Conservation (phyloP, 371 early-diverging fungal genomes). For the Thermomucor indicae-seudaticae region DNA sequence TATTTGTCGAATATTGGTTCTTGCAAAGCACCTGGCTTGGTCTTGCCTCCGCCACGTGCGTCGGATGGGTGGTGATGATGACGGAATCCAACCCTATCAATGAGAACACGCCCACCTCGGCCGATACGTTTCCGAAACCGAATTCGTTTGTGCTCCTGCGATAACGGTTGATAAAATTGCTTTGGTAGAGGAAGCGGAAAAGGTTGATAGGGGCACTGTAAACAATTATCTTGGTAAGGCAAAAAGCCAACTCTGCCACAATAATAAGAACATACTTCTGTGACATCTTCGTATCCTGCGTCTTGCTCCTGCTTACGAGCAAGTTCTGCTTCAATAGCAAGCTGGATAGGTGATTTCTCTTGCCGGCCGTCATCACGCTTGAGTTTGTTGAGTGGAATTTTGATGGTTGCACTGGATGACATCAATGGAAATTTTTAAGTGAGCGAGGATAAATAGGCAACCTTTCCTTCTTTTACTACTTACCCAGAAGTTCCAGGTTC, state of each 20-base stretch:
- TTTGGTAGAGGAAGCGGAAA: constrained; percentile 37
- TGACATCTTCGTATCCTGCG: constrained; percentile 53
- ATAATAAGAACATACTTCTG: constrained; percentile 27
- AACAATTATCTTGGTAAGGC: neutral
- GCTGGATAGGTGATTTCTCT: constrained; percentile 38
- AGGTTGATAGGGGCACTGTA: constrained; percentile 48
- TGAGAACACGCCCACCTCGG: constrained; percentile 54
- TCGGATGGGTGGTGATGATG: neutral
- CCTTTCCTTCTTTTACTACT: neutral
- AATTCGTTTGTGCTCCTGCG: constrained; percentile 15
- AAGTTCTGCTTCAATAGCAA: constrained; percentile 48
- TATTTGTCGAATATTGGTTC: constrained; percentile 15
- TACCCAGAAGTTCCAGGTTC: constrained; percentile 28
- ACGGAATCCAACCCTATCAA: constrained; percentile 40
- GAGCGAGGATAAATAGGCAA: neutral
- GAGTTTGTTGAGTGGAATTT: constrained; percentile 49
- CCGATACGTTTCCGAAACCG: constrained; percentile 53
- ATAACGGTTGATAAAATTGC: constrained; percentile 28
- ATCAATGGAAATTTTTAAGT: constrained; percentile 16
- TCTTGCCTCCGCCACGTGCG: constrained; percentile 17
- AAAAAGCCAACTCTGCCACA: neutral
- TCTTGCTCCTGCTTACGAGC: constrained; percentile 48
- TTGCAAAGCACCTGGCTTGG: constrained; percentile 15
- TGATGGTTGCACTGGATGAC: constrained; percentile 48
- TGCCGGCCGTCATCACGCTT: constrained; percentile 25